Evolutionary conservation across 495 filamentous ascomycete species (phyloP).

Genomic region (Clohesyomyces aquaticus): DNA sequence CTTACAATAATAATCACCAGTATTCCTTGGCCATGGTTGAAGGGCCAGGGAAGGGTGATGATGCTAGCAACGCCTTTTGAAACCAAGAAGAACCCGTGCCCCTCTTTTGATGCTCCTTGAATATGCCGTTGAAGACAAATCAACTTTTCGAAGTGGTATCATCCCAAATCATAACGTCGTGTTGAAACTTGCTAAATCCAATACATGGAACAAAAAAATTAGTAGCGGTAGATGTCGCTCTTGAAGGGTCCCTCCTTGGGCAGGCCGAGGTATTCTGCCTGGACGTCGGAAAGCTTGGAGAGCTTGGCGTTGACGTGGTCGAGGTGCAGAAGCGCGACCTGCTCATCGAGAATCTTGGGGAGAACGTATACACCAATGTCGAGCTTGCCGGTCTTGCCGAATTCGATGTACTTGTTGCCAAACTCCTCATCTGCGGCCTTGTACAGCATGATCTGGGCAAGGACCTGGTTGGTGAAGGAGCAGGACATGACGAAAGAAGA

Average conservation of each 20-base stretch:
- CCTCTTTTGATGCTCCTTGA: conserved; percentile 24
- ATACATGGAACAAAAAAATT: conserved; percentile 40
- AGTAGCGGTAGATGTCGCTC: conserved; percentile 69
- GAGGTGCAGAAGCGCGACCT: conserved; percentile 92
- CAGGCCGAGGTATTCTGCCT: conserved; percentile 93
- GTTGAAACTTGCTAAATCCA: conserved; percentile 41
- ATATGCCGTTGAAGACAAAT: conserved; percentile 54
- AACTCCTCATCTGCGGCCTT: conserved; percentile 89
- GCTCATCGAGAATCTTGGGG: conserved; percentile 98
- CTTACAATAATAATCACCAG: conserved; percentile 9
- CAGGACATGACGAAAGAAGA: conserved; percentile 99
- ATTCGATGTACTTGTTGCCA: conserved; percentile 91
- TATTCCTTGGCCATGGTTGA: conserved; percentile 32
- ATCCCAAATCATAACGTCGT: conserved; percentile 51
- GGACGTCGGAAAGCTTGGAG: conserved; percentile 76
- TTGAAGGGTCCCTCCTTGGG: conserved; percentile 88
- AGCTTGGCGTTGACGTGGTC: conserved; percentile 95
- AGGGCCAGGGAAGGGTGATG: conserved; percentile 31
- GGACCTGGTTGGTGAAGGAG: conserved; percentile 99
- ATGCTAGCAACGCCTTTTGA: conserved; percentile 23
- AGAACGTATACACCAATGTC: conserved; percentile 91
- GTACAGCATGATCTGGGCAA: conserved; percentile 97
- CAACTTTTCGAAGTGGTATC: conserved; percentile 49
- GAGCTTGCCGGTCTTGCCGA: conserved; percentile 89
- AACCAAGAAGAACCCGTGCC: conserved; percentile 12